A percentile compares a stretch with the other conserved stretches of the same genome.
These are phyloP conservation scores for Annulohypoxylon bovei DNA, from an alignment of 495 filamentous ascomycete genomes.

Conservation along the genomic window DNA sequence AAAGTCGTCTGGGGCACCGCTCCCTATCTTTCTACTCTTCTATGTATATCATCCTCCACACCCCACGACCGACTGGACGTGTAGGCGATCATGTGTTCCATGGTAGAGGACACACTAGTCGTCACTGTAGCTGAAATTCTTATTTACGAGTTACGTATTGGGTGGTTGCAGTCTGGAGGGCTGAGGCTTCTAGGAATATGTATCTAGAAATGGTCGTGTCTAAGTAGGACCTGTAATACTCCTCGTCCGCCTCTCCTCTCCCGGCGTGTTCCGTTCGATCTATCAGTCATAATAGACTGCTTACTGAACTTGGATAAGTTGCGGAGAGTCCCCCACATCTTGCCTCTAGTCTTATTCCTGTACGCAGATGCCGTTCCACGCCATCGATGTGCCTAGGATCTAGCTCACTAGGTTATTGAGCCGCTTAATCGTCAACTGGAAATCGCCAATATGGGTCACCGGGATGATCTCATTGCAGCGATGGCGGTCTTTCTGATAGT, in stretches of 20 bases:
- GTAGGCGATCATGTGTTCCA: slow-evolving; percentile 20
- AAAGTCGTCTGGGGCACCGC: neutral
- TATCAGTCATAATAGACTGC: neutral
- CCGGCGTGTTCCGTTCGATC: neutral
- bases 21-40: neutral
- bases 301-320: slow-evolving; percentile 14
- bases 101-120: slow-evolving; percentile 8
- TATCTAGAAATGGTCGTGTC: slow-evolving; percentile 7
- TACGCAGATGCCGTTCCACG: slow-evolving; percentile 1
- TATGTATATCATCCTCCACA: slow-evolving; percentile 3
- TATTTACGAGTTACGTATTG: slow-evolving; percentile 3
- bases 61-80: neutral
- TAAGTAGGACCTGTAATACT: slow-evolving; percentile 20
- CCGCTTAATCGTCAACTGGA: neutral
- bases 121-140: slow-evolving; percentile 2
- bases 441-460: slow-evolving; percentile 35
- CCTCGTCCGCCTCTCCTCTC: neutral
- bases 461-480: slow-evolving; percentile 36
- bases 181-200: neutral
- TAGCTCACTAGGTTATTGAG: slow-evolving; percentile 9
- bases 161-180: slow-evolving; percentile 2
- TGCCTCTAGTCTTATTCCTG: neutral
- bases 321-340: neutral
- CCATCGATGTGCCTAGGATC: slow-evolving; percentile 9
- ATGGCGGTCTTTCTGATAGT: slow-evolving; percentile 40